A percentile compares a stretch with the other conserved stretches of the same genome.
Evolutionary conservation across 176 grass and related monocot genomes (phyloP).

Genomic region (Carex kokanica): DNA sequence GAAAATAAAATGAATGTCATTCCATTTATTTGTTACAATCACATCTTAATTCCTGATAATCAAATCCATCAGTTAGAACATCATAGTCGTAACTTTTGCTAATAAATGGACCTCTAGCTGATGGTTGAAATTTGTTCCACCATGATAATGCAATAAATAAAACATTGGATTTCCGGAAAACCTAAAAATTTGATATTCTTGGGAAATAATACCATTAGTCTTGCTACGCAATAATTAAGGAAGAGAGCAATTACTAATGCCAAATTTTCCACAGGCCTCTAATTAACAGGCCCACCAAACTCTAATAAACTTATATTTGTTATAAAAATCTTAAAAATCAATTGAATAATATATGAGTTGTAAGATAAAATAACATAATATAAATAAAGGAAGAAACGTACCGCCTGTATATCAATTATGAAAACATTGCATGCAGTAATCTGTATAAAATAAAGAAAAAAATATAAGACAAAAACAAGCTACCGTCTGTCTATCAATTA

Average conservation of each 20-base stretch:
- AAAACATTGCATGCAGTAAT: neutral
- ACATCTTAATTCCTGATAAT: conserved; percentile 24
- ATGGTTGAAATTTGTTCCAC: conserved; percentile 84
- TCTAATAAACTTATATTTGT: conserved; percentile 68
- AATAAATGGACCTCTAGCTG: conserved; percentile 78
- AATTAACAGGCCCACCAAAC: conserved; percentile 69
- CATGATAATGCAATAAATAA: conserved; percentile 55
- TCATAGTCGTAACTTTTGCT: conserved; percentile 94
- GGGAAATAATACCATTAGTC: neutral
- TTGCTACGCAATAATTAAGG: conserved; percentile 41
- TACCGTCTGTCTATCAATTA: neutral
- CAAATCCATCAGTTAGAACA: conserved; percentile 72
- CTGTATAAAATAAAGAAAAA: neutral
- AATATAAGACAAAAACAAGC: neutral
- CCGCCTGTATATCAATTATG: too few relatives aligned
- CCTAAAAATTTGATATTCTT: neutral
- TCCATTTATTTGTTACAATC: neutral
- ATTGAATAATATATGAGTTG: neutral
- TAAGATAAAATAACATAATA: neutral
- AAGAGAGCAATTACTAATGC: conserved; percentile 78
- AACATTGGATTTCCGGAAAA: neutral
- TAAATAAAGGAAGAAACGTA: conserved; percentile 26
- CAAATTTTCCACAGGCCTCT: conserved; percentile 67
- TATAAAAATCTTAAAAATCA: conserved; percentile 12
- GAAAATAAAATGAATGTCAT: neutral